These are phyloP conservation scores for Cladorrhinum sp. DNA, from an alignment of 2,329 filamentous ascomycete genomes.

Conservation along the genomic window DNA sequence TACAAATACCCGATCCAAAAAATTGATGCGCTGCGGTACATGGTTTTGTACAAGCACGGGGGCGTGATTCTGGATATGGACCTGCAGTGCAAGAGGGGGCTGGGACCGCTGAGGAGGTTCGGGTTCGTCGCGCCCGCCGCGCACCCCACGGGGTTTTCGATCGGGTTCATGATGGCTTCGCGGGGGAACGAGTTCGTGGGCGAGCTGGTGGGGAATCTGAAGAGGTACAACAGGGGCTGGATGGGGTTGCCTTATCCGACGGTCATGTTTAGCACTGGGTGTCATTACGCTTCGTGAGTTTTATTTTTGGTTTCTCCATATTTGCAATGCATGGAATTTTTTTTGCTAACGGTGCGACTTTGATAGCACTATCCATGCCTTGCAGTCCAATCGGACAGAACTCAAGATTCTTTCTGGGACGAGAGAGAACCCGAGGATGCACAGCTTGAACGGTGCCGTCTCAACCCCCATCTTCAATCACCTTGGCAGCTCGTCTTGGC, in stretches of 20 bases:
- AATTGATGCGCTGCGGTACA: conserved; percentile 31
- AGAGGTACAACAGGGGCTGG: conserved; percentile 38
- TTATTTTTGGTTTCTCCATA: neutral
- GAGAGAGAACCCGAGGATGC: conserved; percentile 28
- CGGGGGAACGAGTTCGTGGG: conserved; percentile 35
- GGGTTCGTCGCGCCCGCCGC: conserved; percentile 41
- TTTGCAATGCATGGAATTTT: no score
- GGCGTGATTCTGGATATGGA: conserved; percentile 34
- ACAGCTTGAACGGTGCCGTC: conserved; percentile 39
- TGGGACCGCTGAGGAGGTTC: conserved; percentile 40
- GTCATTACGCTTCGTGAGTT: conserved; percentile 40
- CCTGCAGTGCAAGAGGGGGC: conserved; percentile 37
- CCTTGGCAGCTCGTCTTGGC: conserved; percentile 42
- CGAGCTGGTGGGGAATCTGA: conserved; percentile 34
- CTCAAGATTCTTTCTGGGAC: conserved; percentile 38
- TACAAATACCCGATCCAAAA: conserved; percentile 28
- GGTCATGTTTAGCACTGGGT: conserved; percentile 44
- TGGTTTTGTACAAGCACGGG: conserved; percentile 31
- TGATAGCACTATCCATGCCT: conserved; percentile 36
- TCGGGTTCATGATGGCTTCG: conserved; percentile 41
- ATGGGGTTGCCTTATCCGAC: conserved; percentile 39
- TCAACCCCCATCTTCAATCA: conserved; percentile 41
- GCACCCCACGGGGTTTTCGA: conserved; percentile 39
- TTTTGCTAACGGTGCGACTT: neutral
- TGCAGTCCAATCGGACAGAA: conserved; percentile 32